Evolutionary conservation across 352 stramenopile genomes (phyloP).

Genomic region (Aphanomyces cochlioides): DNA sequence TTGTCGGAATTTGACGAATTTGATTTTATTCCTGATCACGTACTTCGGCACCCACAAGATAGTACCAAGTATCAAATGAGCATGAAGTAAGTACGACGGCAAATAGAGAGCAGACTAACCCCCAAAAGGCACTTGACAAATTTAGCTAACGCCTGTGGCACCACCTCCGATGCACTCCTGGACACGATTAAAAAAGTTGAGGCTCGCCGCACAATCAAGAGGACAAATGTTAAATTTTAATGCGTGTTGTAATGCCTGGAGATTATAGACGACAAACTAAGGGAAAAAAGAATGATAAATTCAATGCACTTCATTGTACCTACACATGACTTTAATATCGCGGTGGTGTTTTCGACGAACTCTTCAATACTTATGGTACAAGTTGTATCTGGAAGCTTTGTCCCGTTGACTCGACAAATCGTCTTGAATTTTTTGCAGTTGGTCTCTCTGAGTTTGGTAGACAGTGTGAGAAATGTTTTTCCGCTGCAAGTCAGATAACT

Average conservation of each 20-base stretch:
- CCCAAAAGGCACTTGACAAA: conserved; percentile 18
- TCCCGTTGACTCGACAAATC: conserved; percentile 45
- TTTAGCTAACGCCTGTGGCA: conserved; percentile 6
- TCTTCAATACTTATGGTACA: conserved; percentile 1
- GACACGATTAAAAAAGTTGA: background rate
- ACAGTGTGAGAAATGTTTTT: conserved; percentile 53
- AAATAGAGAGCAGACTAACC: too few species aligned
- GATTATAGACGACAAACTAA: too few species aligned
- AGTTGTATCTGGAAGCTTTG: conserved; percentile 45
- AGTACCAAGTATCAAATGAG: conserved; percentile 9
- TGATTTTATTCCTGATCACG: conserved; percentile 20
- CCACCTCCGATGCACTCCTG: background rate
- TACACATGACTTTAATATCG: background rate
- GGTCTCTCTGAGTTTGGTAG: conserved; percentile 45
- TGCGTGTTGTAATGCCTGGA: background rate
- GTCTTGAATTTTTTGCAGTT: conserved; percentile 52
- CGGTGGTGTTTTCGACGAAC: background rate
- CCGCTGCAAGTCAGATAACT: conserved; percentile 56
- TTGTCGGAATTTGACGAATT: background rate
- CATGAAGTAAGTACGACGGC: background rate
- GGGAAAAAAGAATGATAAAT: too few species aligned
- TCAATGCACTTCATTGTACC: too few species aligned
- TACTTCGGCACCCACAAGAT: background rate
- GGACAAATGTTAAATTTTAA: conserved; percentile 2
- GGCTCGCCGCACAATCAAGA: background rate